A percentile compares a stretch with the other conserved stretches of the same genome.
Conservation (phyloP, 2,329 filamentous ascomycete genomes). For the Xylaria sp. region DNA sequence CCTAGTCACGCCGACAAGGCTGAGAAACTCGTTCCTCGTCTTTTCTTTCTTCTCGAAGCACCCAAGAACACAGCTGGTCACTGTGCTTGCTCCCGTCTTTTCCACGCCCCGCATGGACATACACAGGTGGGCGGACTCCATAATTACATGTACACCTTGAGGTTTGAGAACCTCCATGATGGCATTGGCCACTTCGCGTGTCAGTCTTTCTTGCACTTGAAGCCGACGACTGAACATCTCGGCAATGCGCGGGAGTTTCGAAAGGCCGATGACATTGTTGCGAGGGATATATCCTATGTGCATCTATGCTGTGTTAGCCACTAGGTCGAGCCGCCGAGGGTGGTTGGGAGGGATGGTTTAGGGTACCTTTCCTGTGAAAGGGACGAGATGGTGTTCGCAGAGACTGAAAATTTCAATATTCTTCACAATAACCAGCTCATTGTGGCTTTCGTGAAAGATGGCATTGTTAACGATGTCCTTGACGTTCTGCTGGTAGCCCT, state of each 20-base stretch:
- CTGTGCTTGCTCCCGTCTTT: constrained; percentile 84
- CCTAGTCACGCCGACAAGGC: constrained; percentile 69
- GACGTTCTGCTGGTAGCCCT: constrained; percentile 95
- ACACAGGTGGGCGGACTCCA: constrained; percentile 95
- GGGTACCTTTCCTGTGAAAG: constrained; percentile 88
- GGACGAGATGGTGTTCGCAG: constrained; percentile 97
- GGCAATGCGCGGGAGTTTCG: constrained; percentile 92
- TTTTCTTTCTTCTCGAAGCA: constrained; percentile 92
- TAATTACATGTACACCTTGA: constrained; percentile 93
- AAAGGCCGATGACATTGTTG: constrained; percentile 87
- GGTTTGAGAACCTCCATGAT: constrained; percentile 92
- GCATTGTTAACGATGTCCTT: constrained; percentile 90
- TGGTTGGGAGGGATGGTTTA: constrained; percentile 18
- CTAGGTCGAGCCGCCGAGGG: not conserved
- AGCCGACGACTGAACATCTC: constrained; percentile 95
- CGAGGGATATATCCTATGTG: constrained; percentile 98
- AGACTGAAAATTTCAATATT: constrained; percentile 95
- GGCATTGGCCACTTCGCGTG: constrained; percentile 92
- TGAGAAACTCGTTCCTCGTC: constrained; percentile 94
- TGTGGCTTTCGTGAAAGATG: constrained; percentile 95
- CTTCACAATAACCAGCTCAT: constrained; percentile 97
- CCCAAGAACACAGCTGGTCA: constrained; percentile 97
- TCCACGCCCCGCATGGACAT: constrained; percentile 99
- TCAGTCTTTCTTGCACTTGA: constrained; percentile 95
- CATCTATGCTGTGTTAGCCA: constrained; percentile 65